A percentile compares a stretch with the other conserved stretches of the same genome.
Conservation (phyloP, 108 stramenopile genomes). For the Skeletonema tropicum region DNA sequence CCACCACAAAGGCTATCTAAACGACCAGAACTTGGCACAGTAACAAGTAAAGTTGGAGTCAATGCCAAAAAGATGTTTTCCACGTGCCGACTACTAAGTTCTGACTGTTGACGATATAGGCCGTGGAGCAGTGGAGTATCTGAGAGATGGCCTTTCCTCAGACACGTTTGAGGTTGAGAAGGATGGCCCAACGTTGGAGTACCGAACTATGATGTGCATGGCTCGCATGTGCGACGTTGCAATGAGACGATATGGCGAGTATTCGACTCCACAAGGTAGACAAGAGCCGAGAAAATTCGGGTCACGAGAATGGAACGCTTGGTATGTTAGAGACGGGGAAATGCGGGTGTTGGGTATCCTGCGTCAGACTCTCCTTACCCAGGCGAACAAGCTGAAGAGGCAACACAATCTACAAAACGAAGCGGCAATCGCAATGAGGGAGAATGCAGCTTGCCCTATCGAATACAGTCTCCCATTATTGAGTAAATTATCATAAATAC, state of each 20-base stretch:
- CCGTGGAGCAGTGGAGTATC: slow-evolving; percentile 56
- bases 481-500: neutral
- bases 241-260: slow-evolving; percentile 46
- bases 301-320: slow-evolving; percentile 47
- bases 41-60: slow-evolving; percentile 50
- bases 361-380: slow-evolving; percentile 22
- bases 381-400: slow-evolving; percentile 34
- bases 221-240: slow-evolving; percentile 56
- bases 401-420: neutral
- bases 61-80: slow-evolving; percentile 57
- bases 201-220: slow-evolving; percentile 65
- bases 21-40: slow-evolving; percentile 9
- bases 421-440: slow-evolving; percentile 15
- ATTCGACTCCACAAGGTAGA: slow-evolving; percentile 5
- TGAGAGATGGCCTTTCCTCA: slow-evolving; percentile 46
- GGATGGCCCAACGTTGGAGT: slow-evolving; percentile 60
- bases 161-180: slow-evolving; percentile 49
- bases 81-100: slow-evolving; percentile 74
- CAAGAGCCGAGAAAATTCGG: slow-evolving; percentile 28
- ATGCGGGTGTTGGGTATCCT: slow-evolving; percentile 33
- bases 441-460: slow-evolving; percentile 39
- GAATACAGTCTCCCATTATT: slow-evolving; percentile 43
- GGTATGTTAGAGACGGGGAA: slow-evolving; percentile 50
- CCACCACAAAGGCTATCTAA: slow-evolving; percentile 32
- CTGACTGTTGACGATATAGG: slow-evolving; percentile 65